Evolutionary conservation across 768 basidiomycete species (phyloP), one percentile per base, ranked within the genome.

Genomic region (Amanita inopinata): DNA sequence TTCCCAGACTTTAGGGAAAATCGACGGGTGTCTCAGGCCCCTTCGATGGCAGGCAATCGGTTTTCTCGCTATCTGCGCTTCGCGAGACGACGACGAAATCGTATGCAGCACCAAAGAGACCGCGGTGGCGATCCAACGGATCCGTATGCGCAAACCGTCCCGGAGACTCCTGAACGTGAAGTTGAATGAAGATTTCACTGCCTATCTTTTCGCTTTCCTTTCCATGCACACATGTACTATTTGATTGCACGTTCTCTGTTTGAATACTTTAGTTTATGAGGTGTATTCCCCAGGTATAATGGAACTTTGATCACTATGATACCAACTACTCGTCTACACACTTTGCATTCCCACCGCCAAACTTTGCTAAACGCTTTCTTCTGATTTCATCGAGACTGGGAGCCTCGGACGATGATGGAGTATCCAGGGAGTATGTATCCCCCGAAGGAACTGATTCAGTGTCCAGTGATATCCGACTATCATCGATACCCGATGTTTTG

Each of bases 341-440:
- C 10, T 14, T 44, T 37, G 33, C 23, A 18, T 27, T 11, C 22
- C 34, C 28, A 17, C 64, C 62, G 12, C 76, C 81, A 58, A 88
- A 88, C 47, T 70, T 70, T 4, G 77, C 81, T 43, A 81, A 56
- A 36, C 83, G 62, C 54, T 74, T 71, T 53, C 67, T 66, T 31
- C 84, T 70, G 46, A 88, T 71, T 52, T 83, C 82, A 41, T 87
- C 85, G 24, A 83, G 50, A 48, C 64, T 73, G 6, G 71, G 65
- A 34, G 64, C 54, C 44, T 66, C 67, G 31, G 53, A 51, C 31
- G 53, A 44, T 18, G 43, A 40, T 33, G 30, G 46, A 46, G 54
- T 45, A 11, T 57, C 51, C 11, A 44, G 44, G 9, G 46, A 43
- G 45, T 46, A 49, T 7, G 51, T 64, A 15, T 60, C 61, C 22